phyloP scores from a whole-genome alignment of 1,139 yeast genomes.

The Hyphopichia pseudoburtonii region DNA sequence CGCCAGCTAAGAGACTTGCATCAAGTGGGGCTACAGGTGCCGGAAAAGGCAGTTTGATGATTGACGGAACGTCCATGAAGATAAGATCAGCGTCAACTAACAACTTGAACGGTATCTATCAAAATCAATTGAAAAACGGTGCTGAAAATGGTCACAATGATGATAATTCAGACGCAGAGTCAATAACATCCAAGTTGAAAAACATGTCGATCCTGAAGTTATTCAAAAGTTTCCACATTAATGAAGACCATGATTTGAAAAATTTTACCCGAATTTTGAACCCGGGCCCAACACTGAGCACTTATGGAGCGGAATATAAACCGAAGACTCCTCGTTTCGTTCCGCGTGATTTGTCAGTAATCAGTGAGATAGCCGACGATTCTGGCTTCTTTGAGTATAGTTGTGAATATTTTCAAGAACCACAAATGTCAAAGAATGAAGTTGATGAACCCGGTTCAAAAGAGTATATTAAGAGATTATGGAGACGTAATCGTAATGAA shows the following conservation, averaged over 20 bases:
- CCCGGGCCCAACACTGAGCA: slow-evolving; percentile 43
- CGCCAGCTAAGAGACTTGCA: slow-evolving; percentile 25
- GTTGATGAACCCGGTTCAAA: slow-evolving; percentile 92
- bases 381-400: slow-evolving; percentile 87
- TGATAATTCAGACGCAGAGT: slow-evolving; percentile 29
- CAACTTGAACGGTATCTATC: slow-evolving; percentile 13
- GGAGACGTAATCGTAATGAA: slow-evolving; percentile 92
- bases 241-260: slow-evolving; percentile 42
- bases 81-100: slow-evolving; percentile 36
- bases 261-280: slow-evolving; percentile 38
- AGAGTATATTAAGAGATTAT: slow-evolving; percentile 76
- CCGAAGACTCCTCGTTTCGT: slow-evolving; percentile 56
- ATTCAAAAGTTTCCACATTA: slow-evolving; percentile 42
- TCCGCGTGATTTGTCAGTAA: slow-evolving; percentile 32
- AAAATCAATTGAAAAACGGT: background rate
- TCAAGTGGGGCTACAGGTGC: slow-evolving; percentile 34
- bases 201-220: slow-evolving; percentile 43
- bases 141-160: slow-evolving; percentile 7
- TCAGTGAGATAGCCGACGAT: slow-evolving; percentile 57
- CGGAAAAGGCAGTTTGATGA: slow-evolving; percentile 28
- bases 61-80: slow-evolving; percentile 30
- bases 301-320: slow-evolving; percentile 49
- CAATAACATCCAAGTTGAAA: slow-evolving; percentile 39
- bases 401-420: slow-evolving; percentile 92
- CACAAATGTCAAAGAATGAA: slow-evolving; percentile 87